phyloP scores from a whole-genome alignment of 768 basidiomycete genomes.

The Cystoderma amianthinum region DNA sequence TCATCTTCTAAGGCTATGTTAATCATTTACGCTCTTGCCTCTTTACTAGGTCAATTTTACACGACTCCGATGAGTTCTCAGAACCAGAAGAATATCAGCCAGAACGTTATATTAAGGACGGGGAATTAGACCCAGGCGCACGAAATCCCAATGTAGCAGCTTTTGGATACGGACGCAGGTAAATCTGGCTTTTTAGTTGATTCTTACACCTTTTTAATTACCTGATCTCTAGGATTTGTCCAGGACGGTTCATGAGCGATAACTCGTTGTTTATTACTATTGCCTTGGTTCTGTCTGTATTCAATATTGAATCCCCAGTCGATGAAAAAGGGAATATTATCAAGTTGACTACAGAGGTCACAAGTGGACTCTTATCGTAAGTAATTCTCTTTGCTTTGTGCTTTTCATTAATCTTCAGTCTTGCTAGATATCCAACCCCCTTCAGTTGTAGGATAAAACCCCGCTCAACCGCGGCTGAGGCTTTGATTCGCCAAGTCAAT shows the following conservation, averaged over 20 bases:
- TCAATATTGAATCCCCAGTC: constrained; percentile 15
- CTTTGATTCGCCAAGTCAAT: too few relatives aligned
- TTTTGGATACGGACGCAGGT: constrained; percentile 19
- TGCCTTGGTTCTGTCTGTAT: constrained; percentile 14
- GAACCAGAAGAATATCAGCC: constrained; percentile 27
- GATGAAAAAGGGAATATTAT: constrained; percentile 13
- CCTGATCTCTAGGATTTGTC: constrained; percentile 6
- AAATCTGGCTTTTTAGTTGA: not conserved
- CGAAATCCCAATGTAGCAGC: constrained; percentile 4
- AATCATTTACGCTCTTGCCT: not conserved
- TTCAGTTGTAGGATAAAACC: too few relatives aligned
- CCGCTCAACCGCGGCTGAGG: too few relatives aligned
- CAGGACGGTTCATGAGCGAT: constrained; percentile 14
- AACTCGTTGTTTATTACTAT: constrained; percentile 16
- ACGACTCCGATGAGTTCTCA: constrained; percentile 23
- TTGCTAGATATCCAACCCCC: too few relatives aligned
- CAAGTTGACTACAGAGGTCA: constrained; percentile 7
- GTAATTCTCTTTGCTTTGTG: too few relatives aligned
- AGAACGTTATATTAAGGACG: constrained; percentile 25
- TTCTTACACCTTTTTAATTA: not conserved
- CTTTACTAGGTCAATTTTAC: constrained; percentile 17
- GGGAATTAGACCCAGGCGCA: constrained; percentile 9
- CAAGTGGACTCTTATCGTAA: constrained; percentile 2
- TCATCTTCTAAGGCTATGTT: not conserved
- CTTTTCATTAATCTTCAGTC: too few relatives aligned